Evolutionary conservation across 306 rosid genomes (phyloP).

Genomic region (Trifolium fragiferum): DNA sequence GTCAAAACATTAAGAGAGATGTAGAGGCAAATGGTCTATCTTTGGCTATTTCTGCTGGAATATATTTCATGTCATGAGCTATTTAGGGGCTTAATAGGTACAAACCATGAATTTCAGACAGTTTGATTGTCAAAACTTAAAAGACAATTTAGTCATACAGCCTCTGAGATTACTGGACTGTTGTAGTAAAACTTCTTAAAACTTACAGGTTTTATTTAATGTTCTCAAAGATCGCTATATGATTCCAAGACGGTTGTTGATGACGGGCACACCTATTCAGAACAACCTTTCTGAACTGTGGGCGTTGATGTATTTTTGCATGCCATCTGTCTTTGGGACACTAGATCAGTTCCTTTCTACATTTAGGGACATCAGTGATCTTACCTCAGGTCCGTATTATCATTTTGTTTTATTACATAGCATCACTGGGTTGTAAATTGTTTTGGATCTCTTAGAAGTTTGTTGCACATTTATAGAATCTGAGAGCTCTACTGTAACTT

Average conservation of each 20-base stretch:
- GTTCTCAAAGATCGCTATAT: conserved; percentile 77
- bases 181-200: conserved; percentile 36
- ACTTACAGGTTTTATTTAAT: conserved; percentile 76
- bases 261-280: conserved; percentile 98
- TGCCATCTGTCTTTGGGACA: conserved; percentile 89
- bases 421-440: conserved; percentile 24
- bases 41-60: too few species aligned
- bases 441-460: conserved; percentile 27
- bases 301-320: conserved; percentile 88
- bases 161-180: conserved; percentile 21
- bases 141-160: conserved; percentile 10
- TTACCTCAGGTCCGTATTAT: conserved; percentile 60
- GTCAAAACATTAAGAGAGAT: too few species aligned
- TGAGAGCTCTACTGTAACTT: conserved; percentile 4
- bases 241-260: conserved; percentile 86
- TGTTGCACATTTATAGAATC: conserved; percentile 27
- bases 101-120: conserved; percentile 14
- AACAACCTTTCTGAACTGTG: conserved; percentile 90
- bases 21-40: too few species aligned
- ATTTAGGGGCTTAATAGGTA: conserved; percentile 1
- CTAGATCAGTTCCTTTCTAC: conserved; percentile 76
- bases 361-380: conserved; percentile 76
- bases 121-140: conserved; percentile 14
- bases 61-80: too few species aligned
- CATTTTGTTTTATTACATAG: conserved; percentile 9